Percentiles rank a stretch among this genome's conserved stretches.
Conservation (phyloP, 768 basidiomycete species). For the Daedalea quercina region DNA sequence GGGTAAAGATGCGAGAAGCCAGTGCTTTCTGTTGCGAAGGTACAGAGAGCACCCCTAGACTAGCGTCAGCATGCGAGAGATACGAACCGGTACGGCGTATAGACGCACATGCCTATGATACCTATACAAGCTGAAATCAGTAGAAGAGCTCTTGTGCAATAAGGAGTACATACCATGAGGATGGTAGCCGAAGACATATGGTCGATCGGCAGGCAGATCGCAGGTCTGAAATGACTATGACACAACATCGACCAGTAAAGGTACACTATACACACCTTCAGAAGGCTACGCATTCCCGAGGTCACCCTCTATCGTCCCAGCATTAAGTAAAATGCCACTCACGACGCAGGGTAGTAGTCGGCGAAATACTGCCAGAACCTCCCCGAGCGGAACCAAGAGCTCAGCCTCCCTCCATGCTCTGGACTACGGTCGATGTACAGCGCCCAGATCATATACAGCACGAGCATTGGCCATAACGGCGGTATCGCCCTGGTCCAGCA, state of each 20-base stretch:
- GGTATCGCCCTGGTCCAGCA: conserved; percentile 67
- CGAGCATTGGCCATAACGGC: conserved; percentile 78
- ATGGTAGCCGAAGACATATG: conserved; percentile 97
- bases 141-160: too few relatives aligned
- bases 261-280: conserved; percentile 30
- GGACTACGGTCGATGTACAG: conserved; percentile 71
- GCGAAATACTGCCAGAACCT: conserved; percentile 87
- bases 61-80: not conserved
- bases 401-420: conserved; percentile 63
- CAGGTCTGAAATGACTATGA: conserved; percentile 51
- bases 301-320: not conserved
- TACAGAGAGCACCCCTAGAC: conserved; percentile 83
- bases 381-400: conserved; percentile 64
- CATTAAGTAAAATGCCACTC: conserved; percentile 28
- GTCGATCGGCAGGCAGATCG: conserved; percentile 84
- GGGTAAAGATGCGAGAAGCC: conserved; percentile 89
- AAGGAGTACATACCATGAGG: conserved; percentile 79
- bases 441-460: conserved; percentile 76
- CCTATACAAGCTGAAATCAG: conserved; percentile 45
- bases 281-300: conserved; percentile 18
- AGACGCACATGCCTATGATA: conserved; percentile 91
- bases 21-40: conserved; percentile 95
- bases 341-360: conserved; percentile 88
- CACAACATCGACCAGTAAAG: not conserved
- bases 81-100: not conserved